These are phyloP conservation scores for Nakazawaea pomicola DNA, from an alignment of 805 yeast species.

Conservation along the genomic window DNA sequence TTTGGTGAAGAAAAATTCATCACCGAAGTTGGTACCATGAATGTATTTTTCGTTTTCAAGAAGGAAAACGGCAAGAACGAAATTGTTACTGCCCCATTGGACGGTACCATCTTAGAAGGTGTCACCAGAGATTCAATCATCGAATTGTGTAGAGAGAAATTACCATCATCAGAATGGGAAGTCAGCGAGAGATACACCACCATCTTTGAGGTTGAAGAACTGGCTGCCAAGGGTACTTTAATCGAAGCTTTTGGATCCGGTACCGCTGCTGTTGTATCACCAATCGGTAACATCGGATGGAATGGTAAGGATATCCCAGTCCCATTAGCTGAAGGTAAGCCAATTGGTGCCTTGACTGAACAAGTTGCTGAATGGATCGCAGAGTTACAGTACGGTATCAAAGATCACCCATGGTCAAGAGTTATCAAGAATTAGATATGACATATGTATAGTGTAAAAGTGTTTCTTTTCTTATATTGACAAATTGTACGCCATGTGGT, in stretches of 20 bases:
- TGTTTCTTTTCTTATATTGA: too few relatives aligned
- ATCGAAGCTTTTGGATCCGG: conserved; percentile 97
- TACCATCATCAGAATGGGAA: conserved; percentile 74
- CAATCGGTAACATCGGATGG: conserved; percentile 85
- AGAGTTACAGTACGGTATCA: conserved; percentile 85
- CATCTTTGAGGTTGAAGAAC: conserved; percentile 74
- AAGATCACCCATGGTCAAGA: conserved; percentile 54
- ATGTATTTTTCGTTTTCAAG: conserved; percentile 82
- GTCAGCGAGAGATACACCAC: conserved; percentile 80
- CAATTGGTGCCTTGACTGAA: conserved; percentile 74
- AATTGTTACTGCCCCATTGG: conserved; percentile 92
- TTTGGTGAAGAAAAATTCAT: conserved; percentile 84
- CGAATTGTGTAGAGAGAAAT: conserved; percentile 67
- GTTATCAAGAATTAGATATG: too few relatives aligned
- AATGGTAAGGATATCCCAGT: conserved; percentile 66
- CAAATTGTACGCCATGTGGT: too few relatives aligned
- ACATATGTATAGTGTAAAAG: too few relatives aligned
- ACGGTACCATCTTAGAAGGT: conserved; percentile 96
- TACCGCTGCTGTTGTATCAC: conserved; percentile 96
- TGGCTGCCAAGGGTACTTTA: conserved; percentile 74
- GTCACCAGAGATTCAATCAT: conserved; percentile 91
- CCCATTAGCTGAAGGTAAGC: conserved; percentile 77
- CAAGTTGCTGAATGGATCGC: conserved; percentile 81
- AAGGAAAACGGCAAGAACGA: conserved; percentile 80
- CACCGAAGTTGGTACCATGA: conserved; percentile 98